Base-by-base conservation (phyloP, 2,329 filamentous ascomycete species). In the Pestalotiopsis sp. region DNA sequence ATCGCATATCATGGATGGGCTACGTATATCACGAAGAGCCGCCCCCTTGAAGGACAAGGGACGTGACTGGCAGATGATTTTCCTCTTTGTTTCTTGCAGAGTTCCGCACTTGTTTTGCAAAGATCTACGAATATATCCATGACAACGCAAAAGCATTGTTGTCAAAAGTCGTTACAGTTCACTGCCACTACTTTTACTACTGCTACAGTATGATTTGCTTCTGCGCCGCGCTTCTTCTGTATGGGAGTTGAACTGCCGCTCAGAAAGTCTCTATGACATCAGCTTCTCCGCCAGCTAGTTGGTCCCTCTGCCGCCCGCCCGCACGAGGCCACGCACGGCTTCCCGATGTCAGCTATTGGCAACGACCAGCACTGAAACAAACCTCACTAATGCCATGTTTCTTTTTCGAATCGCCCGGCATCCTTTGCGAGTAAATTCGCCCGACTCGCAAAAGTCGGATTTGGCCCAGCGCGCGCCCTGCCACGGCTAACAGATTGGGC, bases 1-100 rank as follows among this genome's bases (percentile, higher is more conserved):
- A 52, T 63, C 48, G 48, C 39, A 56, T 56, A 26, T 57, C 62
- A 65, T 38, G 26, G 48, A 65, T 61, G 58, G 58, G 58, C 30
- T 61, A 61, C 58, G 58, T 61, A 39, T 61, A 35, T 61, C 58
- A 61, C 30, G 58, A 61, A 35, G n/a, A 39, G 30, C 17, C 30
- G 24, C 26, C 35, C 24, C 58, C 58, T 20, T 35, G 26, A 6
- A 35, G 56, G 44, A 52, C 44, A 58, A 61, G 58, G 30, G 58
- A 35, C 17, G 58, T 35, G 17, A 20, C 30, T 61, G 30, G 35
- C 26, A 39, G 30, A 38, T 61, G 44, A 52, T 52, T 52, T 52
- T 52, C 44, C 3, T 20, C 10, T 52, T 52, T 52, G 3, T n/a
- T 52, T 52, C 9, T 52, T 52, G 44, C 44, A 52, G 44, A 52